A percentile compares a stretch with the other conserved stretches of the same genome.
Conservation (phyloP, 192 early-diverging fungal species). For the Geranomyces variabilis region DNA sequence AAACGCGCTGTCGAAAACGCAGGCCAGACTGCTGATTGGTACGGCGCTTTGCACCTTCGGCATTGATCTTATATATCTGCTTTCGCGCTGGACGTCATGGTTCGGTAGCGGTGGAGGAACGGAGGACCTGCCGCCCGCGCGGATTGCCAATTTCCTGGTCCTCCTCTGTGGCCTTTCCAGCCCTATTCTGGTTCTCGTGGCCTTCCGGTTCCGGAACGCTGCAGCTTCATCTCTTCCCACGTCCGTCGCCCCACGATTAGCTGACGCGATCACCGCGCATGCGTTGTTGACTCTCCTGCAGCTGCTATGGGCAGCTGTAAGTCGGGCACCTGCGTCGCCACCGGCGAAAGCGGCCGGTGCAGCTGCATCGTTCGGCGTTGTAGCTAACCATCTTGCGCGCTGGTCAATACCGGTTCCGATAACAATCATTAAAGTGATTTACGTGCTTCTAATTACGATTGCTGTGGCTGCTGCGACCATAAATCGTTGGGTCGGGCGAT, state of each 20-base stretch:
- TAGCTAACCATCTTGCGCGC: neutral
- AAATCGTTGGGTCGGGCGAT: conserved; percentile 20
- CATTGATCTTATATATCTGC: conserved; percentile 3
- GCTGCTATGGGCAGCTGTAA: neutral
- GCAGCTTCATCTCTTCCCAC: neutral
- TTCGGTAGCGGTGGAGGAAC: neutral
- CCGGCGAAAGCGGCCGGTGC: neutral
- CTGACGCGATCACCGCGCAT: conserved; percentile 13
- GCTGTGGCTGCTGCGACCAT: conserved; percentile 14
- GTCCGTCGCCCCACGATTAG: neutral
- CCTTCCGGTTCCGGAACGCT: neutral
- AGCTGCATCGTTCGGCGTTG: neutral
- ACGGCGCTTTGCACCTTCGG: neutral
- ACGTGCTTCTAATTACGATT: conserved; percentile 20
- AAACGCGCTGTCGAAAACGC: conserved; percentile 7
- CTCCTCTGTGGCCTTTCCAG: neutral
- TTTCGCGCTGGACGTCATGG: conserved; percentile 14
- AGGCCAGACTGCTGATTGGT: neutral
- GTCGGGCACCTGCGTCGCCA: neutral
- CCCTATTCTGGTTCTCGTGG: conserved; percentile 18
- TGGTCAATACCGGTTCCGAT: conserved; percentile 26
- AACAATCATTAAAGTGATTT: conserved; percentile 15
- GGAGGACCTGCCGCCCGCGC: neutral
- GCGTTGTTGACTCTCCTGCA: conserved; percentile 17
- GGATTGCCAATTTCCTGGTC: neutral